Percentiles rank a stretch among this genome's conserved stretches.
These are phyloP conservation scores for Melaleuca quinquenervia DNA, from an alignment of 345 rosid species.

Conservation along the genomic window DNA sequence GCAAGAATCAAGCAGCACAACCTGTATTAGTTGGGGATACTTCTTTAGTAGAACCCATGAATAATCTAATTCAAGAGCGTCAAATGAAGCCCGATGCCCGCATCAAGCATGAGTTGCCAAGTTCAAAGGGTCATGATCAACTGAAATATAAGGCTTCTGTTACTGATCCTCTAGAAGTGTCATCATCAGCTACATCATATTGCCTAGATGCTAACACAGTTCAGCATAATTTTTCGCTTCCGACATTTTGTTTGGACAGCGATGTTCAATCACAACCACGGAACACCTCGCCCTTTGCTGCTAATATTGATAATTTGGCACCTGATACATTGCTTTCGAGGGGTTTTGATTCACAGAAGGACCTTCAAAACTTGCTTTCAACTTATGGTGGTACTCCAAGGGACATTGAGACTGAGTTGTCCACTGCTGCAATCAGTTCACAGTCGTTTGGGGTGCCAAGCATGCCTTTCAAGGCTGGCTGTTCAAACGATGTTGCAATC, in stretches of 20 bases:
- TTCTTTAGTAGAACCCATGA: constrained; percentile 38
- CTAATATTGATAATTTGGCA: constrained; percentile 55
- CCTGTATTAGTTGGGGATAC: constrained; percentile 35
- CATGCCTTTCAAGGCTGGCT: constrained; percentile 60
- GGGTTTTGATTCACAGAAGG: constrained; percentile 89
- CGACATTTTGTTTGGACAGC: constrained; percentile 63
- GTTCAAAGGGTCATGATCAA: constrained; percentile 42
- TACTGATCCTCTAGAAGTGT: constrained; percentile 80
- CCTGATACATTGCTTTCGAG: constrained; percentile 76
- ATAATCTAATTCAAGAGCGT: constrained; percentile 53
- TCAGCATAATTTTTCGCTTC: constrained; percentile 67
- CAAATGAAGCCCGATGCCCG: constrained; percentile 51
- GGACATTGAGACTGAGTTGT: constrained; percentile 83
- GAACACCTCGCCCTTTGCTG: constrained; percentile 46
- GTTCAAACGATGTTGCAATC: constrained; percentile 65
- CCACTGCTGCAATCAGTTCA: constrained; percentile 79
- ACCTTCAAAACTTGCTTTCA: constrained; percentile 82
- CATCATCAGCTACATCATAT: constrained; percentile 89
- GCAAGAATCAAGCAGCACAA: constrained; percentile 56
- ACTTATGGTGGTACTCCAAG: constrained; percentile 66
- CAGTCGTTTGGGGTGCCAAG: constrained; percentile 90
- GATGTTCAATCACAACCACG: constrained; percentile 69
- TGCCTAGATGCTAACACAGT: constrained; percentile 67
- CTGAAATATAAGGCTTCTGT: constrained; percentile 51
- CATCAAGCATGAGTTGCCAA: constrained; percentile 46